Percentiles rank a stretch among this genome's conserved stretches.
These are phyloP conservation scores for Dictyostelium intermedium DNA, from an alignment of 78 protist genomes.

Conservation along the genomic window DNA sequence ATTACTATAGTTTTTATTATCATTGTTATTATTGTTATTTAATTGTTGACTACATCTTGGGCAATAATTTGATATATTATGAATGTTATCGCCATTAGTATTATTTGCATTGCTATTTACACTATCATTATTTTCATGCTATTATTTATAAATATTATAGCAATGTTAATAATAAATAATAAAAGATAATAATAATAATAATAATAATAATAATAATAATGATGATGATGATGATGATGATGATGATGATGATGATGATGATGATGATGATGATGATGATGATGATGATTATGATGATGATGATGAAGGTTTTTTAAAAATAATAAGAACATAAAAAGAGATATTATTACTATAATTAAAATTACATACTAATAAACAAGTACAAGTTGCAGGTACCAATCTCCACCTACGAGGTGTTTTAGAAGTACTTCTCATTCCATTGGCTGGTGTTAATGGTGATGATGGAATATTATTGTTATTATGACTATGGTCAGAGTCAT, in stretches of 20 bases:
- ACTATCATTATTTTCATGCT: background rate
- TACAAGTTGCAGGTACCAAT: constrained; percentile 70
- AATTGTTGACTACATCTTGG: background rate
- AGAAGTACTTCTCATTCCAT: background rate
- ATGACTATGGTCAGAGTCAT: background rate
- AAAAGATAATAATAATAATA: background rate
- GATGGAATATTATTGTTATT: background rate
- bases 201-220: background rate
- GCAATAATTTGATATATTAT: background rate
- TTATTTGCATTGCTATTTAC: background rate
- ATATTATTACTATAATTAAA: background rate
- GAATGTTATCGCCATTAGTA: background rate
- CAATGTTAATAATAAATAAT: too few species aligned
- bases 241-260: too few species aligned
- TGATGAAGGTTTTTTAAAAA: too few species aligned
- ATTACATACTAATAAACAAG: constrained; percentile 43
- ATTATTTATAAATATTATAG: background rate
- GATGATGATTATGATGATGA: too few species aligned
- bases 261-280: too few species aligned
- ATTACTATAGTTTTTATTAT: background rate
- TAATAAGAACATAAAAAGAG: too few species aligned
- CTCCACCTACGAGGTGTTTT: constrained; percentile 72
- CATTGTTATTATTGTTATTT: background rate
- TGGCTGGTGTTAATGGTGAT: constrained; percentile 45
- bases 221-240: too few species aligned